phyloP scores from a whole-genome alignment of 768 basidiomycete genomes.

The Epithele typhae region DNA sequence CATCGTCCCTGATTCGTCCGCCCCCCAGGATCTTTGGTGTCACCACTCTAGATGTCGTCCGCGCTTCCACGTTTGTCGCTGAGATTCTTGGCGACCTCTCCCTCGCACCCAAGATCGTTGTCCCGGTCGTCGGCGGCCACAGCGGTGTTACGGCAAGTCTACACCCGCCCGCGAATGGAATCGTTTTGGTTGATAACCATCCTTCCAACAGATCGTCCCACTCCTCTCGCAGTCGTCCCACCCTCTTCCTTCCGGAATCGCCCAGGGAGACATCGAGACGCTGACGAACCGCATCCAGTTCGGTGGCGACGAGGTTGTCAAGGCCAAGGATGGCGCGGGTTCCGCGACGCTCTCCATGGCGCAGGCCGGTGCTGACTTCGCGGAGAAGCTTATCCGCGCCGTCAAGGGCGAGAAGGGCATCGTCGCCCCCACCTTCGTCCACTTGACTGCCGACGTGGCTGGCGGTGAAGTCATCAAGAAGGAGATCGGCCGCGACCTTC shows the following conservation, averaged over 20 bases:
- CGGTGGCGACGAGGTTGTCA: constrained; percentile 96
- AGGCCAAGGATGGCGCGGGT: constrained; percentile 92
- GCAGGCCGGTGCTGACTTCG: constrained; percentile 89
- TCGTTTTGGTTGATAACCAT: background rate
- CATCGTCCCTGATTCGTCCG: background rate
- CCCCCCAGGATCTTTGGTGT: constrained; percentile 87
- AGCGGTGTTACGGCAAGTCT: constrained; percentile 77
- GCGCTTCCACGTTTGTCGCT: constrained; percentile 93
- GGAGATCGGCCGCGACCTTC: constrained; percentile 72
- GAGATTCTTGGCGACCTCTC: constrained; percentile 66
- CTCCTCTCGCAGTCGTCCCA: constrained; percentile 88
- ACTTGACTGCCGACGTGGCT: constrained; percentile 63
- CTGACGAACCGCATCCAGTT: constrained; percentile 88
- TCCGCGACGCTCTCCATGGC: constrained; percentile 98
- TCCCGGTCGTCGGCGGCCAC: constrained; percentile 95
- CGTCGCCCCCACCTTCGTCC: constrained; percentile 79
- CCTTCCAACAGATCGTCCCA: constrained; percentile 68
- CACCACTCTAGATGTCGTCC: constrained; percentile 95
- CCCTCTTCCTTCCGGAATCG: constrained; percentile 57
- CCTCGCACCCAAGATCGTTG: constrained; percentile 56
- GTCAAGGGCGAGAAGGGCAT: constrained; percentile 86
- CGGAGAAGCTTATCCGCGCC: constrained; percentile 77
- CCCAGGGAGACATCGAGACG: constrained; percentile 45
- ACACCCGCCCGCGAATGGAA: background rate
- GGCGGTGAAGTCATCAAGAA: constrained; percentile 72